These are phyloP conservation scores for Dittrichia graveolens DNA, from an alignment of 129 eudicot species.

Conservation along the genomic window DNA sequence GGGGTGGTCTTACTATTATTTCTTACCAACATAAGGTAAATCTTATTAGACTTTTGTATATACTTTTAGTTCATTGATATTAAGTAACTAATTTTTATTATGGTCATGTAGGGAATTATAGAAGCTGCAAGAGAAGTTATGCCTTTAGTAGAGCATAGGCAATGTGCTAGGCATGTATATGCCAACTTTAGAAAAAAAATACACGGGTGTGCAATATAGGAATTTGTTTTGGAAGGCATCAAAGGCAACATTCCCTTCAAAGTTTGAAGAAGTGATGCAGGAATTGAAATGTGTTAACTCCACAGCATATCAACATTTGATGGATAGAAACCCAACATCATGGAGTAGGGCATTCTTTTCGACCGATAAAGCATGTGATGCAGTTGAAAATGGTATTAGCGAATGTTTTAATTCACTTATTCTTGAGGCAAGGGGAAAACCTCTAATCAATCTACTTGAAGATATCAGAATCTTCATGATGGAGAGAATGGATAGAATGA, in stretches of 20 bases:
- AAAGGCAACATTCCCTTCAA: background rate
- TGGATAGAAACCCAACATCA: background rate
- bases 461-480: background rate
- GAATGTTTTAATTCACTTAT: conserved; percentile 13
- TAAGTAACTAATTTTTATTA: too few species aligned
- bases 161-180: conserved; percentile 22
- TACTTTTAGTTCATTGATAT: background rate
- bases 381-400: conserved; percentile 12
- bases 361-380: background rate
- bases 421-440: conserved; percentile 1
- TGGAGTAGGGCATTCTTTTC: conserved; percentile 14
- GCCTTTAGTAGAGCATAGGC: background rate
- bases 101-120: conserved; percentile 6
- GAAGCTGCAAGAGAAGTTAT: conserved; percentile 6
- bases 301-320: background rate
- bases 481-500: conserved; percentile 1
- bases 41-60: too few species aligned
- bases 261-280: background rate
- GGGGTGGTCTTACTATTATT: background rate
- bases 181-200: conserved; percentile 12
- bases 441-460: conserved; percentile 7
- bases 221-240: background rate
- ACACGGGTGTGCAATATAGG: background rate
- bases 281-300: background rate
- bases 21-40: background rate